These are phyloP conservation scores for Lactuca sativa DNA, from an alignment of 129 eudicot species.

Conservation along the genomic window DNA sequence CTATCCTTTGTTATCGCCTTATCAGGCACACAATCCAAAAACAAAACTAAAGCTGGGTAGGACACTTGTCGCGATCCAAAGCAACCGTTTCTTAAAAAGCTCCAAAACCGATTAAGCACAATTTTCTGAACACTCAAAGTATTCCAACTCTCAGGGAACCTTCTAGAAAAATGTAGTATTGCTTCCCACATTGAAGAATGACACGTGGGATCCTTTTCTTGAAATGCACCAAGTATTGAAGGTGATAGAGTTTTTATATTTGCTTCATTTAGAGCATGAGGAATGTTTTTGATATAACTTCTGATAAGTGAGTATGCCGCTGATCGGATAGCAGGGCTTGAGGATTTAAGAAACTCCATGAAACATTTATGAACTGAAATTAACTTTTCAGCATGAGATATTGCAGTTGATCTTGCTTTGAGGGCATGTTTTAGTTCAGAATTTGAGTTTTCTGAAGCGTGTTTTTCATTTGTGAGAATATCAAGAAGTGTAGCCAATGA, in stretches of 20 bases:
- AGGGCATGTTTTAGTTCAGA: constrained; percentile 57
- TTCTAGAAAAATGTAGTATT: constrained; percentile 50
- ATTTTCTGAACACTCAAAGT: constrained; percentile 58
- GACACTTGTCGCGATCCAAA: constrained; percentile 95
- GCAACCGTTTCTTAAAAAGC: constrained; percentile 79
- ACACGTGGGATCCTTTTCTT: constrained; percentile 78
- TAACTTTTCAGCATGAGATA: constrained; percentile 59
- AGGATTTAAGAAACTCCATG: constrained; percentile 64
- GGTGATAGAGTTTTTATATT: constrained; percentile 57
- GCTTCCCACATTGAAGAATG: constrained; percentile 95
- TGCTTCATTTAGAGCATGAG: constrained; percentile 57
- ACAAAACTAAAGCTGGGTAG: constrained; percentile 70
- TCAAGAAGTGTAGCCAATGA: constrained; percentile 82
- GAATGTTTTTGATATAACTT: constrained; percentile 65
- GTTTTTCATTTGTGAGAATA: constrained; percentile 46
- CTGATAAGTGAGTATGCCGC: constrained; percentile 68
- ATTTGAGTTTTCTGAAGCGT: constrained; percentile 38
- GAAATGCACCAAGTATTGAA: constrained; percentile 78
- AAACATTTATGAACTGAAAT: constrained; percentile 60
- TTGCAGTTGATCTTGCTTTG: constrained; percentile 66
- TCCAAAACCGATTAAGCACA: constrained; percentile 57
- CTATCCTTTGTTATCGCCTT: constrained; percentile 45
- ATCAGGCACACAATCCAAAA: constrained; percentile 69
- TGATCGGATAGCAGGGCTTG: constrained; percentile 63
- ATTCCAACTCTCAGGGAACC: constrained; percentile 76